A percentile compares a stretch with the other conserved stretches of the same genome.
Conservation (phyloP, 2,329 filamentous ascomycete genomes). For the Pseudogymnoascus sp. region DNA sequence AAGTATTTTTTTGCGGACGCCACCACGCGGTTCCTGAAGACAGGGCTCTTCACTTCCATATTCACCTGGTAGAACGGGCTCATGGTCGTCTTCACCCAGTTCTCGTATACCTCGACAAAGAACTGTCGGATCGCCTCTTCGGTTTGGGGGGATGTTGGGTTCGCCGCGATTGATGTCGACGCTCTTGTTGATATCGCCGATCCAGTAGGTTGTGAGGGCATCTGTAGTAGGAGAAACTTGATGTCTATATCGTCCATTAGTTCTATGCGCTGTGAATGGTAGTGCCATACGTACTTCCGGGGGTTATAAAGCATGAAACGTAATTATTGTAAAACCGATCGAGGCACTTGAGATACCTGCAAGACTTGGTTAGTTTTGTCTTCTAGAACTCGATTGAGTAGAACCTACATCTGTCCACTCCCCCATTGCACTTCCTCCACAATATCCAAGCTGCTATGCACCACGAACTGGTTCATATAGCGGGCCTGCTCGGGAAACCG, state of each 20-base stretch:
- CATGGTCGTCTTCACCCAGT: slow-evolving; percentile 95
- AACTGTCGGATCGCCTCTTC: slow-evolving; percentile 95
- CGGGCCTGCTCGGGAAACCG: slow-evolving; percentile 83
- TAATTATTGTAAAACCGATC: slow-evolving; percentile 96
- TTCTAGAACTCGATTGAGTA: slow-evolving; percentile 11
- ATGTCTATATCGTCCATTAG: slow-evolving; percentile 43
- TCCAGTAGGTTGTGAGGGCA: slow-evolving; percentile 52
- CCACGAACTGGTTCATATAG: slow-evolving; percentile 95
- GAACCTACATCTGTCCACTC: slow-evolving; percentile 66
- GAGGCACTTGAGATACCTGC: slow-evolving; percentile 89
- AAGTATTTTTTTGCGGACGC: slow-evolving; percentile 91
- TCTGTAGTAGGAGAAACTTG: slow-evolving; percentile 90
- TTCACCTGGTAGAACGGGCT: slow-evolving; percentile 89
- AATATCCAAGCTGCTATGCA: slow-evolving; percentile 88
- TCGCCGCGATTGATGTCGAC: slow-evolving; percentile 68
- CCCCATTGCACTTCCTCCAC: slow-evolving; percentile 96
- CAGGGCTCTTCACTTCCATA: slow-evolving; percentile 75
- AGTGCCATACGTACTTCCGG: slow-evolving; percentile 47
- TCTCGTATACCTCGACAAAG: slow-evolving; percentile 92
- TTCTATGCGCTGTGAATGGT: background rate
- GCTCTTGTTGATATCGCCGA: slow-evolving; percentile 40
- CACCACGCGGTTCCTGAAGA: slow-evolving; percentile 75
- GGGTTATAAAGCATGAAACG: slow-evolving; percentile 90
- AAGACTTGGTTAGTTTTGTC: slow-evolving; percentile 7
- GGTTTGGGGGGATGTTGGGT: slow-evolving; percentile 80